phyloP scores from a whole-genome alignment of 2,329 filamentous ascomycete species.

The Macrophomina pseudophaseolina region DNA sequence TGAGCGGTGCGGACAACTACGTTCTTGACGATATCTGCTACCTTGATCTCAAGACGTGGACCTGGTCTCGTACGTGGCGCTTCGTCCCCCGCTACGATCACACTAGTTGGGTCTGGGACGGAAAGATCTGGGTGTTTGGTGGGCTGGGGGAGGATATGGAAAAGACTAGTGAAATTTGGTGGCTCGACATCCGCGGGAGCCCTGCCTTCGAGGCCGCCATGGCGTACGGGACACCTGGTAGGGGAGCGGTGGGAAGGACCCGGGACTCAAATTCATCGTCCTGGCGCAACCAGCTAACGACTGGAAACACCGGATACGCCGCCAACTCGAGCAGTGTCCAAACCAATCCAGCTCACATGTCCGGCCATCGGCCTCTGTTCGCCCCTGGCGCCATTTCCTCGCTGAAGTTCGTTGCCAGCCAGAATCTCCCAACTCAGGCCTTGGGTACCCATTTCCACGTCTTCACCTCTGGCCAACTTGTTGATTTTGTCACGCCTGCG shows the following conservation, averaged over 20 bases:
- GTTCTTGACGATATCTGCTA: conserved; percentile 97
- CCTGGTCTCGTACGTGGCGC: conserved; percentile 94
- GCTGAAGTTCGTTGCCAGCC: conserved; percentile 85
- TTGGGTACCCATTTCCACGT: conserved; percentile 95
- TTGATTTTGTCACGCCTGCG: conserved; percentile 93
- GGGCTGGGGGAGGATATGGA: conserved; percentile 96
- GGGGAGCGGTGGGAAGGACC: conserved; percentile 11
- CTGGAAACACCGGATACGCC: conserved; percentile 64
- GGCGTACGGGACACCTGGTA: conserved; percentile 51
- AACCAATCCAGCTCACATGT: conserved; percentile 53
- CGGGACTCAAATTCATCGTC: conserved; percentile 46
- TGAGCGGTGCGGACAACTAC: conserved; percentile 88
- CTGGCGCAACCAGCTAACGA: conserved; percentile 33
- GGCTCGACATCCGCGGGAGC: conserved; percentile 90
- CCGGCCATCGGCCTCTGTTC: conserved; percentile 54
- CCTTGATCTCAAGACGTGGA: conserved; percentile 94
- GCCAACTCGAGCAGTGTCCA: conserved; percentile 72
- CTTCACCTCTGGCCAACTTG: conserved; percentile 87
- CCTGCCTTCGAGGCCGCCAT: conserved; percentile 80
- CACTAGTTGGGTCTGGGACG: conserved; percentile 89
- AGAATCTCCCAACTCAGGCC: conserved; percentile 84
- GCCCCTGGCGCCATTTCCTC: conserved; percentile 89
- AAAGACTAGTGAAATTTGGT: conserved; percentile 94
- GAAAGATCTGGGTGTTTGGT: conserved; percentile 94
- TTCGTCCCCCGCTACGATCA: conserved; percentile 97